Conservation (phyloP, 306 rosid species). For the Dalbergia cochinchinensis region DNA sequence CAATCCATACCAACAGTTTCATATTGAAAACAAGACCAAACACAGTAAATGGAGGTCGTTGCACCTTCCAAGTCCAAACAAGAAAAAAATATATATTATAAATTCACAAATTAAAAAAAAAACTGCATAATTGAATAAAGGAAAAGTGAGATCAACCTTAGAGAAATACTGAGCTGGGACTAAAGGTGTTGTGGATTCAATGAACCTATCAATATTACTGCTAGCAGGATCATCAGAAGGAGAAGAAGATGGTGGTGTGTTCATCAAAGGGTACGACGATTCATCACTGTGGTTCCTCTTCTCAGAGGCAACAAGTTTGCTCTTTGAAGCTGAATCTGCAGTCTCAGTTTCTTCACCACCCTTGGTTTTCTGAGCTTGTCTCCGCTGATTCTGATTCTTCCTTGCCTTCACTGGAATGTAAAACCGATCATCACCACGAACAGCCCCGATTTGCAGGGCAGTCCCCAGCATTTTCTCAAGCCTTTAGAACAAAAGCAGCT, state of each 20-base stretch:
- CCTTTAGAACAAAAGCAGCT: conserved; percentile 1
- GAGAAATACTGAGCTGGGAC: conserved; percentile 83
- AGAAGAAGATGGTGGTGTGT: conserved; percentile 49
- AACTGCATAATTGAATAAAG: conserved; percentile 30
- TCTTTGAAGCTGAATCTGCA: conserved; percentile 53
- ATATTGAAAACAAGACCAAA: conserved; percentile 24
- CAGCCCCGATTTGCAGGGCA: conserved; percentile 61
- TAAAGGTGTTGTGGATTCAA: conserved; percentile 73
- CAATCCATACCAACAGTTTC: neutral
- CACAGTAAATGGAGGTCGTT: conserved; percentile 1
- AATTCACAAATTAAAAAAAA: neutral
- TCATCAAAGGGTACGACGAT: conserved; percentile 38
- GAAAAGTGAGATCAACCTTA: conserved; percentile 66
- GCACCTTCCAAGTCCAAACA: conserved; percentile 21
- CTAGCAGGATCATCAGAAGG: conserved; percentile 45
- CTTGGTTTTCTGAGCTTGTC: conserved; percentile 61
- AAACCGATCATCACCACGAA: conserved; percentile 70
- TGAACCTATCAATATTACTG: conserved; percentile 75
- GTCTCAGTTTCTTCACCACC: conserved; percentile 57
- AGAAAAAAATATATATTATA: neutral
- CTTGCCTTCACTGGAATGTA: conserved; percentile 74
- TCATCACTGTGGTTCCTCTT: conserved; percentile 47
- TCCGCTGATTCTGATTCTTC: conserved; percentile 65
- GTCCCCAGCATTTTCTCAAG: conserved; percentile 72
- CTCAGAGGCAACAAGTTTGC: conserved; percentile 49